Conservation (phyloP, 306 rosid genomes). For the Rosa persica region DNA sequence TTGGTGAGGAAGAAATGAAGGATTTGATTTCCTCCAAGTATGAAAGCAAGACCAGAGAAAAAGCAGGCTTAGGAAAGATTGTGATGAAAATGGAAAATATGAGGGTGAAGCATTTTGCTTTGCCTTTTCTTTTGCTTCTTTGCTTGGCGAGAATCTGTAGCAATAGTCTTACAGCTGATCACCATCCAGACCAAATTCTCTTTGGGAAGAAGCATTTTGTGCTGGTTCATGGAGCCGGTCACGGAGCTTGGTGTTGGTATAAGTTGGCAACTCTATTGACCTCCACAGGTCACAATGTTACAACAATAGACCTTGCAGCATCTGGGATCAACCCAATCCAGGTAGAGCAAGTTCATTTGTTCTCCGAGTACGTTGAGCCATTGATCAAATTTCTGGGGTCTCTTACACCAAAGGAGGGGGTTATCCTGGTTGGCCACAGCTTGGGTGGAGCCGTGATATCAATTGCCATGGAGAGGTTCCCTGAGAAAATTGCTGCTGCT, state of each 20-base stretch:
- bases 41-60: background rate
- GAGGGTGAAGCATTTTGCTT: background rate
- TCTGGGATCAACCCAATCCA: constrained; percentile 43
- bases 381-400: constrained; percentile 35
- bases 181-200: background rate
- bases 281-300: constrained; percentile 41
- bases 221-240: constrained; percentile 53
- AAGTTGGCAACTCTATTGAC: constrained; percentile 33
- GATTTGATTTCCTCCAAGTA: background rate
- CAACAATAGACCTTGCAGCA: constrained; percentile 45
- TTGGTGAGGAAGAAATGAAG: background rate
- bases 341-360: constrained; percentile 13
- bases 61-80: background rate
- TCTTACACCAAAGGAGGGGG: constrained; percentile 21
- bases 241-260: constrained; percentile 74
- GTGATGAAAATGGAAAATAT: background rate
- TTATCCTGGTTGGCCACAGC: constrained; percentile 50
- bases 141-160: background rate
- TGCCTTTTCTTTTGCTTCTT: background rate
- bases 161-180: background rate
- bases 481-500: constrained; percentile 29
- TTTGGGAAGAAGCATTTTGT: constrained; percentile 35
- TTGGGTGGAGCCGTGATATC: constrained; percentile 36
- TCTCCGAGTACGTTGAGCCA: constrained; percentile 37
- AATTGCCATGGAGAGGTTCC: constrained; percentile 43